Evolutionary conservation across 2,329 filamentous ascomycete genomes (phyloP), one percentile per base, ranked within the genome.

Genomic region (Colletotrichum sp.): DNA sequence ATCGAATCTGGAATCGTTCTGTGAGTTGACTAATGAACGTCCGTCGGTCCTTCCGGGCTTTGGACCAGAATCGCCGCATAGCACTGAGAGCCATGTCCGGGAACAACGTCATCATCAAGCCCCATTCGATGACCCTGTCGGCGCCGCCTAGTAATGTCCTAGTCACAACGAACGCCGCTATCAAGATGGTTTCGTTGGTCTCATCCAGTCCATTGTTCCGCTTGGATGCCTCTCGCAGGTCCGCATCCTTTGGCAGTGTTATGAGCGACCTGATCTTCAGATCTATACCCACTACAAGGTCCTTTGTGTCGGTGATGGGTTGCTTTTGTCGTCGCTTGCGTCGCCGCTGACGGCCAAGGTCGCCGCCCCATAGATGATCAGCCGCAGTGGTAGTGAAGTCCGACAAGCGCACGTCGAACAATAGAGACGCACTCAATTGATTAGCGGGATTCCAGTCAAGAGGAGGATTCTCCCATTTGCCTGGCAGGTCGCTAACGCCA

Each of bases 1-100:
- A 95, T 9, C 87, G 88, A 18, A 90, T 86, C 79, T 94, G 92
- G 77, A 96, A 95, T 64, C 91, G 90, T 8, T 88, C 85, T 7
- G 91, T 92, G 60, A 94, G 80, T 55, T 89, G 88, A 6, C 90
- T 85, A 43, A 94, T 86, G 65, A 90, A 88, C 0, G 86, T 85
- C 61, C 86, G 87, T 32, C 90, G 87, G 67, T 89, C 87, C 76
- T 89, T 88, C 30, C 85, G 86, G n/a, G 89, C 82, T 34, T 82
- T 83, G 3, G 86, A 84, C 92, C 92, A 94, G 72, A 90, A 90
- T 65, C 87, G 88, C 26, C 87, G 88, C 48, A 94, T 82, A 15
- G 86, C 86, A 32, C 86, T 87, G 15, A 91, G 83, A 7, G 87
- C 88, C 67, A 88, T 86, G 16, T 87, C 85, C 1, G 91, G 92